Percentiles rank a stretch among this genome's conserved stretches.
Conservation (phyloP, 2,329 filamentous ascomycete species). For the Colletotrichum tropicale region DNA sequence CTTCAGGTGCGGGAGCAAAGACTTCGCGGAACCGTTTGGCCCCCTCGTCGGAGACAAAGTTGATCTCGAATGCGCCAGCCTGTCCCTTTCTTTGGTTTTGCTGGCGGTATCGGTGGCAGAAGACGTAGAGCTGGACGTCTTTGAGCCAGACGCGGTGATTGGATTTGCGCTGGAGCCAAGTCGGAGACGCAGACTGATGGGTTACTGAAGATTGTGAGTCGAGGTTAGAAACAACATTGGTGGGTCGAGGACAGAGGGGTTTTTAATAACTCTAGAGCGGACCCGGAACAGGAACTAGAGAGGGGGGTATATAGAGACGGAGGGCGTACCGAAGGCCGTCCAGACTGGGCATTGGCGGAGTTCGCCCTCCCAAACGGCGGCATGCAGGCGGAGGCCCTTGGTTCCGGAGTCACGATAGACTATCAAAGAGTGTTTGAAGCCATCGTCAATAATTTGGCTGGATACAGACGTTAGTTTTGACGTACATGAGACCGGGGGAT, state of each 20-base stretch:
- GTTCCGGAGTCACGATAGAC: conserved; percentile 57
- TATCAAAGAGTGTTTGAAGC: conserved; percentile 55
- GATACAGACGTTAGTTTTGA: not conserved
- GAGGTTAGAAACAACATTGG: not conserved
- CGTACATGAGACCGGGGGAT: not conserved
- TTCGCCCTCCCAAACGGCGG: conserved; percentile 59
- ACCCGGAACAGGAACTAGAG: not conserved
- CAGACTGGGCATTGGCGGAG: conserved; percentile 62
- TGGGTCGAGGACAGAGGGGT: not conserved
- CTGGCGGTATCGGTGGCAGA: conserved; percentile 60
- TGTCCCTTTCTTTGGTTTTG: conserved; percentile 54
- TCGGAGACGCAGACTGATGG: conserved; percentile 49
- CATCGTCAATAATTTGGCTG: conserved; percentile 62
- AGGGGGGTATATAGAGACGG: not conserved
- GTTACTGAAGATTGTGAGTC: conserved; percentile 47
- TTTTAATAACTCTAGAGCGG: not conserved
- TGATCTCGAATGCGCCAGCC: conserved; percentile 54
- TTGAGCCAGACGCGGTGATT: conserved; percentile 54
- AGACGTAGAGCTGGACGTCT: conserved; percentile 63
- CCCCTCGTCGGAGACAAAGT: conserved; percentile 49
- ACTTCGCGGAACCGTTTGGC: conserved; percentile 45
- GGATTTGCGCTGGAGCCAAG: conserved; percentile 56
- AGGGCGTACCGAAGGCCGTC: conserved; percentile 63
- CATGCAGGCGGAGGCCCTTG: conserved; percentile 57
- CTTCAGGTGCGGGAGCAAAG: conserved; percentile 29